Base-by-base conservation (phyloP, 305 asterid species). In the Fraxinus paxiana region DNA sequence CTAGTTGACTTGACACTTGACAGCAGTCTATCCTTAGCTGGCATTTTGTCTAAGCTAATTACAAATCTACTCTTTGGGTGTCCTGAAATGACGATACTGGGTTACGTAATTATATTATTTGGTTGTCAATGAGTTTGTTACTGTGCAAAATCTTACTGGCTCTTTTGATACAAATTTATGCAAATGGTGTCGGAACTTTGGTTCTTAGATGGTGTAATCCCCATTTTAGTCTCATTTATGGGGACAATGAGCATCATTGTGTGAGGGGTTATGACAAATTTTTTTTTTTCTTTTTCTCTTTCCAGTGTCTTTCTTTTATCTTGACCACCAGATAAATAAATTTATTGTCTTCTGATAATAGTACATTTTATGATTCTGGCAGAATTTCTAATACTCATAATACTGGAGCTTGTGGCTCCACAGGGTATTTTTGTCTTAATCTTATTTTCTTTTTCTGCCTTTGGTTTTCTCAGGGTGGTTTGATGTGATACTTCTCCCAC, bases 401-500 rank as follows among this genome's bases (percentile, higher is more conserved):
- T 48, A 28, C 82, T 37, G 8, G 79, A 54, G 80, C 59, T 34
- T 28, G 33, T 79, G 26, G 24, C 75, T 48, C 72, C 43, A 46
- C 56, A 8, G 76, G 56, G 75, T 61, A 31, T 81, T 9, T 70
- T 38, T 70, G 22, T 41, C 71, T 77, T 79, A 77, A 54, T 77
- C 7, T 73, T 70, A 81, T 79, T 82, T 54, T 41, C 22, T n/a
- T 75, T 77, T 82, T 77, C 77, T 84, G 76, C 75, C 76, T 83
- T 80, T 63, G 82, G 71, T 72, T 83, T 81, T 79, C 83, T 61
- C 90, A 94, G 98, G 99, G 86, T 94, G 98, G 99, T 96, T 87
- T 87, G 99, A 96, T 90, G 99, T 91, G 84, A 90, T 92, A 84
- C 87, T 96, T 48, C 75, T 83, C 80, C 95, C 98, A 28, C 90